Evolutionary conservation across 2,329 filamentous ascomycete species (phyloP).

Genomic region (Fusarium subglutinans): DNA sequence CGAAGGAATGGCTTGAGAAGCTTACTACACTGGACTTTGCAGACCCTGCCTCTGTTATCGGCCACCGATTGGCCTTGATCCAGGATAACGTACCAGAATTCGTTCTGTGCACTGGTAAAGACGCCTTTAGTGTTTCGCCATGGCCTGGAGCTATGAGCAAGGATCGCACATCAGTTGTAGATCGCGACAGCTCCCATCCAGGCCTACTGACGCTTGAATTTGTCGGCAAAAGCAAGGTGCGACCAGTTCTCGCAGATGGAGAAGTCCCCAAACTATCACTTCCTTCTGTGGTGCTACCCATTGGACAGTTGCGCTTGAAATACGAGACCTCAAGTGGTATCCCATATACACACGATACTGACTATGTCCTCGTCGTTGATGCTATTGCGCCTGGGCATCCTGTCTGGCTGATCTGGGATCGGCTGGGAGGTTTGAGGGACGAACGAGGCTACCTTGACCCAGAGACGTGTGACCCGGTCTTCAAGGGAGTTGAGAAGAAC

Average conservation of each 20-base stretch:
- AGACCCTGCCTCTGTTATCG: not conserved
- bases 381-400: not conserved
- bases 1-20: not conserved
- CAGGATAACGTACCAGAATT: fast-evolving
- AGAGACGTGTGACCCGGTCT: not conserved
- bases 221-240: fast-evolving
- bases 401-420: not conserved
- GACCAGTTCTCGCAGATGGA: not conserved
- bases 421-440: not conserved
- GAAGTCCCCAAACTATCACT: not conserved
- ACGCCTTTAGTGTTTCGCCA: not conserved
- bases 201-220: not conserved
- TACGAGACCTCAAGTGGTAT: no score
- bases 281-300: not conserved
- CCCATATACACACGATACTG: not conserved
- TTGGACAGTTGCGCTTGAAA: not conserved
- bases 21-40: not conserved
- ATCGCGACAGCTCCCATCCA: not conserved
- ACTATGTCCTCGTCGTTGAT: not conserved
- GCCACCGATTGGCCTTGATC: fast-evolving
- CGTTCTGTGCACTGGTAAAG: not conserved
- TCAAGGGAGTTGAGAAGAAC: not conserved
- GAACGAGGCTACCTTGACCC: no score
- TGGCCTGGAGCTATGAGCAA: fast-evolving
- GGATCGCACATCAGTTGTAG: not conserved